A percentile compares a stretch with the other conserved stretches of the same genome.
phyloP scores from a whole-genome alignment of 768 basidiomycete genomes.

The Lactifluus subvellereus region DNA sequence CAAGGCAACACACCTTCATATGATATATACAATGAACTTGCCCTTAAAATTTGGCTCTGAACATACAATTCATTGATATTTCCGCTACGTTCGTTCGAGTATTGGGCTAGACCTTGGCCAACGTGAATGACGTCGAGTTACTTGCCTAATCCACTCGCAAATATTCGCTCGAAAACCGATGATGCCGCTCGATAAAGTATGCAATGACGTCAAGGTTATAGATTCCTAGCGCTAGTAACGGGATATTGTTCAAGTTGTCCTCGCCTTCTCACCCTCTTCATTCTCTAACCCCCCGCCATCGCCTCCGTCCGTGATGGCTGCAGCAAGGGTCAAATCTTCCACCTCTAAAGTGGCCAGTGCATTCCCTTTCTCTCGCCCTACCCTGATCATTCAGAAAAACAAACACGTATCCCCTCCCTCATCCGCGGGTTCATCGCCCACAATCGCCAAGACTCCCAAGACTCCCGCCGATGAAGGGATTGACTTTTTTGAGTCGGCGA shows the following conservation, averaged over 20 bases:
- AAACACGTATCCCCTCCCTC: background rate
- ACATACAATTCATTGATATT: no score
- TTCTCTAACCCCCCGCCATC: background rate
- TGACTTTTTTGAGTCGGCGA: constrained; percentile 70
- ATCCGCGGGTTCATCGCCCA: constrained; percentile 22
- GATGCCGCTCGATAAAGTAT: background rate
- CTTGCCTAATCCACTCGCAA: background rate
- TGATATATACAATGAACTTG: no score
- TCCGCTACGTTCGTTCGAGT: no score
- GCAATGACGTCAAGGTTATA: background rate
- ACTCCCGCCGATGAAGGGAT: constrained; percentile 93
- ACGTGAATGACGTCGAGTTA: background rate
- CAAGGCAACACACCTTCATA: no score
- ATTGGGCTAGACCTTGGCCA: background rate
- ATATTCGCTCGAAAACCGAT: background rate
- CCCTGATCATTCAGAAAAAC: constrained; percentile 17
- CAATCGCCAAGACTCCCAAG: constrained; percentile 50
- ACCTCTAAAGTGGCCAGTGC: constrained; percentile 1
- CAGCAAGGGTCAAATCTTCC: constrained; percentile 15
- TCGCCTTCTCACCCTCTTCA: background rate
- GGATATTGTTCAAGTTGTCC: background rate
- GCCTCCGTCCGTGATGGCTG: constrained; percentile 8
- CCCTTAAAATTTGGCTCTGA: background rate
- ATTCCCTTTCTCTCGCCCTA: constrained; percentile 7
- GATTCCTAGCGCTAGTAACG: background rate